These are phyloP conservation scores for Schizosaccharomyces versatilis DNA, from an alignment of 1,139 yeast species.

Conservation along the genomic window DNA sequence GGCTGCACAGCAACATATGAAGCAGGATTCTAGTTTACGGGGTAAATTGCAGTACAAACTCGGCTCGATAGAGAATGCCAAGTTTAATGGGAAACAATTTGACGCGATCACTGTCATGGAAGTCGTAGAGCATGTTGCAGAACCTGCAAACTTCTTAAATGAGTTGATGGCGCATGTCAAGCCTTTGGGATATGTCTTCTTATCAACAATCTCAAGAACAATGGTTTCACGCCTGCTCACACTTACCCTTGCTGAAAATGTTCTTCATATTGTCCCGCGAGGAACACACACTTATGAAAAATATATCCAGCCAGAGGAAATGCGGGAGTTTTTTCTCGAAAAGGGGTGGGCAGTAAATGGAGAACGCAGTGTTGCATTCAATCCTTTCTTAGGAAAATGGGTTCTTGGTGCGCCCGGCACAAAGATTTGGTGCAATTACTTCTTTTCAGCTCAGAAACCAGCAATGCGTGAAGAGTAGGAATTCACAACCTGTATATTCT, in stretches of 20 bases:
- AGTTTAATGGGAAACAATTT: conserved; percentile 19
- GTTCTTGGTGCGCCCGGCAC: conserved; percentile 1
- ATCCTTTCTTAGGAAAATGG: conserved; percentile 8
- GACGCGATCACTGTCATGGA: conserved; percentile 84
- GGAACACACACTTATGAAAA: conserved; percentile 82
- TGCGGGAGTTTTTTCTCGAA: conserved; percentile 39
- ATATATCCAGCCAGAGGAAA: conserved; percentile 58
- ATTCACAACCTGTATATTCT: neutral
- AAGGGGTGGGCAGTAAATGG: conserved; percentile 18
- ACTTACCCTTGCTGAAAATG: conserved; percentile 67
- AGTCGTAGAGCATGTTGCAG: conserved; percentile 78
- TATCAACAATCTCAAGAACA: conserved; percentile 84
- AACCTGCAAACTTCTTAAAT: conserved; percentile 49
- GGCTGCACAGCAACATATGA: conserved; percentile 53
- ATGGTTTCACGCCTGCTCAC: conserved; percentile 83
- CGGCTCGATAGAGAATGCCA: conserved; percentile 31
- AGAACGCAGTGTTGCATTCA: conserved; percentile 9
- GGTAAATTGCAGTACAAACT: conserved; percentile 37
- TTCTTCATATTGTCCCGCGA: conserved; percentile 59
- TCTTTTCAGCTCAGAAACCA: neutral
- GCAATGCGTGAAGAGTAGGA: neutral
- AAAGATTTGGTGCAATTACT: neutral
- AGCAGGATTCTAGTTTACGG: conserved; percentile 38
- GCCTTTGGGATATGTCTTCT: conserved; percentile 65
- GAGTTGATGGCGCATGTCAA: conserved; percentile 46